Evolutionary conservation across 164 flowering plant genomes (phyloP).

Genomic region (Dillenia turbinata): DNA sequence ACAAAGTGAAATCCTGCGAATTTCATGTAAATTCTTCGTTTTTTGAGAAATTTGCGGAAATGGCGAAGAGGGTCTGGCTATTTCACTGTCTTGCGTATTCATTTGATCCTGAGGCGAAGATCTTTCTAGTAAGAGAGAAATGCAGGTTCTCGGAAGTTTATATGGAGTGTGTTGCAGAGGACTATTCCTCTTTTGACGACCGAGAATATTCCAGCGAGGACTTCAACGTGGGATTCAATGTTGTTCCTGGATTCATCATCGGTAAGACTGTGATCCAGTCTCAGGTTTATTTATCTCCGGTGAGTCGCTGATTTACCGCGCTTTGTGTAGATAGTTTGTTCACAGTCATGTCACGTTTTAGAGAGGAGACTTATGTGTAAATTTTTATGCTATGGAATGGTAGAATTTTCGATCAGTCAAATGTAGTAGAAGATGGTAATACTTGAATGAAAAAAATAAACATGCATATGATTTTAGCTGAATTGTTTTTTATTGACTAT

Average conservation of each 20-base stretch:
- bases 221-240: constrained; percentile 56
- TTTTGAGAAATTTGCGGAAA: constrained; percentile 58
- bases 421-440: no score
- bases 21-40: constrained; percentile 52
- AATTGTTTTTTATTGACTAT: no score
- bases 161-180: constrained; percentile 67
- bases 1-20: constrained; percentile 41
- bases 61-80: constrained; percentile 72
- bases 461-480: no score
- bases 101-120: constrained; percentile 36
- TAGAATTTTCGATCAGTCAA: no score
- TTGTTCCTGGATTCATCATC: constrained; percentile 80
- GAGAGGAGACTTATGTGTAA: no score
- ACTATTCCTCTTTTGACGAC: constrained; percentile 8
- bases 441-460: no score
- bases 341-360: no score
- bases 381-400: no score
- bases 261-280: constrained; percentile 64
- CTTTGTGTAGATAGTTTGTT: no score
- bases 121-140: constrained; percentile 48
- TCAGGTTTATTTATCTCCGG: constrained; percentile 55
- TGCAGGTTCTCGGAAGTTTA: constrained; percentile 73
- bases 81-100: constrained; percentile 60
- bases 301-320: not conserved
- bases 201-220: constrained; percentile 7